phyloP scores from a whole-genome alignment of 176 grass and related monocot species.

The Triticum timopheevii region DNA sequence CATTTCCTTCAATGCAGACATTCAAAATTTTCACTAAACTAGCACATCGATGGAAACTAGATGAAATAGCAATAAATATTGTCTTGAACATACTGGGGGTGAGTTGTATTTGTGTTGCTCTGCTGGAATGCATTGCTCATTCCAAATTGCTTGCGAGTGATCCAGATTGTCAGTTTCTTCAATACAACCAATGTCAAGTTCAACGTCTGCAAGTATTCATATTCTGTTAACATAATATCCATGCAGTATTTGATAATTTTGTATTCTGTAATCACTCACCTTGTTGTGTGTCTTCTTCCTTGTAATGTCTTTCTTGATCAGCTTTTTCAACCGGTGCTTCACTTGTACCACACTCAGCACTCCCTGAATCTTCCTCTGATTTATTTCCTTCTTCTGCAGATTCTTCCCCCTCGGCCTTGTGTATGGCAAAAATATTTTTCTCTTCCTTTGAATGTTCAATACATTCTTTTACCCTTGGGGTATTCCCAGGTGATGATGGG shows the following conservation, averaged over 20 bases:
- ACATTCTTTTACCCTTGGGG: conserved; percentile 23
- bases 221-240: neutral
- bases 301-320: conserved; percentile 24
- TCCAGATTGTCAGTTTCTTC: conserved; percentile 19
- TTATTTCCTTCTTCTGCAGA: conserved; percentile 19
- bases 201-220: conserved; percentile 28
- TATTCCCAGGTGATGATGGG: conserved; percentile 40
- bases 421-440: conserved; percentile 3
- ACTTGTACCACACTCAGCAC: conserved; percentile 15
- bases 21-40: conserved; percentile 13
- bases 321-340: conserved; percentile 10
- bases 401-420: conserved; percentile 29
- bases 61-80: neutral
- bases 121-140: neutral
- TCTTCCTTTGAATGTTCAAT: conserved; percentile 42
- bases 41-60: neutral
- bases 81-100: conserved; percentile 12
- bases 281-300: conserved; percentile 24
- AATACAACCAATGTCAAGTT: neutral
- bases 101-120: conserved; percentile 26
- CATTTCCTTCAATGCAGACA: conserved; percentile 28
- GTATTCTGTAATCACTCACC: conserved; percentile 30
- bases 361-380: neutral
- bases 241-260: neutral
- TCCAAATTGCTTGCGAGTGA: neutral